A percentile compares a stretch with the other conserved stretches of the same genome.
Evolutionary conservation across 2,329 filamentous ascomycete genomes (phyloP).

Genomic region (Penicillium sp.): DNA sequence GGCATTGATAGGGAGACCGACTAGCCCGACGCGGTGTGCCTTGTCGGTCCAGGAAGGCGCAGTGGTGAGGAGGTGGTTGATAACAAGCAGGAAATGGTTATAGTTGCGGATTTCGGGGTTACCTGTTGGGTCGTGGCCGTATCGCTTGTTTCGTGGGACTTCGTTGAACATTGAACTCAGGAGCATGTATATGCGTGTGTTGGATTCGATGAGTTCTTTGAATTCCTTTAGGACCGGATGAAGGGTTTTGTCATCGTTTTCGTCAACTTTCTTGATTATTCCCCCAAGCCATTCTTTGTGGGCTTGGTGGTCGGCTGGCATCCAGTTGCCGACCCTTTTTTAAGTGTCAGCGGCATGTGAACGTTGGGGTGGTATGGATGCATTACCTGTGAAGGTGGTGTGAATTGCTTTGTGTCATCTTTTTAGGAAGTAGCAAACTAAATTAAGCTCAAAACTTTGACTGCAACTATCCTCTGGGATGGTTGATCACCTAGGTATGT

Average conservation of each 20-base stretch:
- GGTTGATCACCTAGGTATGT: neutral
- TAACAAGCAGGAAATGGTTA: constrained; percentile 63
- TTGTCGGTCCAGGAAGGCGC: constrained; percentile 36
- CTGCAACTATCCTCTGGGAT: no score
- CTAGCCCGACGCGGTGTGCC: constrained; percentile 43
- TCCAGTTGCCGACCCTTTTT: constrained; percentile 59
- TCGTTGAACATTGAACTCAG: constrained; percentile 68
- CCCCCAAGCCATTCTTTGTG: constrained; percentile 64
- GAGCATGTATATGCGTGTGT: constrained; percentile 65
- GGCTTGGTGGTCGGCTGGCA: constrained; percentile 62
- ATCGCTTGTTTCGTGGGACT: constrained; percentile 61
- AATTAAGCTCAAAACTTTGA: neutral
- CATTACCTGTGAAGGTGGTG: constrained; percentile 22
- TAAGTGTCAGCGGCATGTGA: neutral
- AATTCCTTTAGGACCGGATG: constrained; percentile 65
- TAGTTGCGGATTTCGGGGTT: constrained; percentile 65
- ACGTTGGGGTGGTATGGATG: neutral
- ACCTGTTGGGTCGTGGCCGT: constrained; percentile 62
- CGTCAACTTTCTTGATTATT: constrained; percentile 57
- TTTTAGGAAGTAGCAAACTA: neutral
- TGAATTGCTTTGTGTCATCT: neutral
- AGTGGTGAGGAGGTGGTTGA: constrained; percentile 55
- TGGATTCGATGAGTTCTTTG: constrained; percentile 63
- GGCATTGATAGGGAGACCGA: constrained; percentile 58
- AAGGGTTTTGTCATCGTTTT: constrained; percentile 49